Percentiles rank a stretch among this genome's conserved stretches.
Conservation (phyloP, 306 rosid genomes). For the Dalbergia oliveri region DNA sequence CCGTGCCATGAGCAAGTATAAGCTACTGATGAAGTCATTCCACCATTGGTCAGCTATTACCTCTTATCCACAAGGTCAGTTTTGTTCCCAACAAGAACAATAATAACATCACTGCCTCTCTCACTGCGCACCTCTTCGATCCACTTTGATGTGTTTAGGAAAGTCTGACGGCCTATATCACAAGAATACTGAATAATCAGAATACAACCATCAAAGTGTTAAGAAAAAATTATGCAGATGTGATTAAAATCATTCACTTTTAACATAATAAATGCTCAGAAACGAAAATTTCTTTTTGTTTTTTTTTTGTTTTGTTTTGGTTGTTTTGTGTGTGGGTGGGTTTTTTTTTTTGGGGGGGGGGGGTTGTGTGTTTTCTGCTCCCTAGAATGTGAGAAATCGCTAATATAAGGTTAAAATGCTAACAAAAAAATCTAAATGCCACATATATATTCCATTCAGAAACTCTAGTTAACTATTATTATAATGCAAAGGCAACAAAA, state of each 20-base stretch:
- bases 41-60: constrained; percentile 42
- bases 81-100: constrained; percentile 80
- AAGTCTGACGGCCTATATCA: constrained; percentile 66
- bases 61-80: constrained; percentile 82
- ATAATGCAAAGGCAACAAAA: constrained; percentile 24
- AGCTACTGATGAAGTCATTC: constrained; percentile 16
- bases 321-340: no score
- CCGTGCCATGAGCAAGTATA: neutral
- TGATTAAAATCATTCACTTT: constrained; percentile 20
- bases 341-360: neutral
- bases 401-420: neutral
- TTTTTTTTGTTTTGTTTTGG: no score
- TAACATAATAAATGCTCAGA: neutral
- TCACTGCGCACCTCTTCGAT: constrained; percentile 80
- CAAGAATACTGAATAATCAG: constrained; percentile 30
- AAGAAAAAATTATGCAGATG: neutral
- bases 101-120: constrained; percentile 75
- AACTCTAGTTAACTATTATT: constrained; percentile 5
- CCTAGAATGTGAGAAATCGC: neutral
- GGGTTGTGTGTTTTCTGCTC: neutral
- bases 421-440: constrained; percentile 3
- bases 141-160: constrained; percentile 77
- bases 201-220: constrained; percentile 34
- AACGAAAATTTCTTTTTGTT: neutral
- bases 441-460: neutral